Conservation (phyloP, 1,284 basidiomycete species). For the Cutaneotrichosporon mucoides region DNA sequence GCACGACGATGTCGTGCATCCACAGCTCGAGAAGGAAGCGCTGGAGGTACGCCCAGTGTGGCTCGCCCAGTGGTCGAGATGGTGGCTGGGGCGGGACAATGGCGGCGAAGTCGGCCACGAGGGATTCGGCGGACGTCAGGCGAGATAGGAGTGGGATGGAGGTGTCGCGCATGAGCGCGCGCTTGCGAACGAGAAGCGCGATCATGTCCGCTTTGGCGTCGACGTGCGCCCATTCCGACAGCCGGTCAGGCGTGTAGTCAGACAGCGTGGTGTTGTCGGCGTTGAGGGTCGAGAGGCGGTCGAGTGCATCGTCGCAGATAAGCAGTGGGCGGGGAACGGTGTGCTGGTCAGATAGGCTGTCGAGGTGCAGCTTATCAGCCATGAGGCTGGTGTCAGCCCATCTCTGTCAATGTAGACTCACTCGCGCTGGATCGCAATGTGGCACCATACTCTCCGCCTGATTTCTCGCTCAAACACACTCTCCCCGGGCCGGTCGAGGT, state of each 20-base stretch:
- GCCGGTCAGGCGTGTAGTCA: neutral
- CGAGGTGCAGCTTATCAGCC: neutral
- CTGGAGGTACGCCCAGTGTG: slow-evolving; percentile 7
- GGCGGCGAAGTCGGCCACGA: neutral
- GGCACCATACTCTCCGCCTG: slow-evolving; percentile 3
- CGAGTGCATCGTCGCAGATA: neutral
- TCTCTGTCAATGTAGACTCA: neutral
- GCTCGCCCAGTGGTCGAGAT: neutral
- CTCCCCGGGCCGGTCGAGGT: neutral
- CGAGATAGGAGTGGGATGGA: neutral
- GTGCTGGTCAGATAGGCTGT: neutral
- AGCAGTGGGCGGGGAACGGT: neutral
- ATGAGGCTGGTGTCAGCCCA: neutral
- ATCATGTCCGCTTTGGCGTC: slow-evolving; percentile 1
- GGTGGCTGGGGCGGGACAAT: neutral
- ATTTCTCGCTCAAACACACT: slow-evolving; percentile 2
- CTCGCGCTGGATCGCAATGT: neutral
- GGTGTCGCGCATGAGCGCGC: neutral
- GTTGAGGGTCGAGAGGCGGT: neutral
- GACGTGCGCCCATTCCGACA: slow-evolving; percentile 3
- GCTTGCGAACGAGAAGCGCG: neutral
- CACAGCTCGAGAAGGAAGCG: neutral
- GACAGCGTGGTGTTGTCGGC: neutral
- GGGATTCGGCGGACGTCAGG: neutral
- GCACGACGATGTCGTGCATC: neutral